Conservation (phyloP, 2,329 filamentous ascomycete genomes). For the Blumeria graminis region DNA sequence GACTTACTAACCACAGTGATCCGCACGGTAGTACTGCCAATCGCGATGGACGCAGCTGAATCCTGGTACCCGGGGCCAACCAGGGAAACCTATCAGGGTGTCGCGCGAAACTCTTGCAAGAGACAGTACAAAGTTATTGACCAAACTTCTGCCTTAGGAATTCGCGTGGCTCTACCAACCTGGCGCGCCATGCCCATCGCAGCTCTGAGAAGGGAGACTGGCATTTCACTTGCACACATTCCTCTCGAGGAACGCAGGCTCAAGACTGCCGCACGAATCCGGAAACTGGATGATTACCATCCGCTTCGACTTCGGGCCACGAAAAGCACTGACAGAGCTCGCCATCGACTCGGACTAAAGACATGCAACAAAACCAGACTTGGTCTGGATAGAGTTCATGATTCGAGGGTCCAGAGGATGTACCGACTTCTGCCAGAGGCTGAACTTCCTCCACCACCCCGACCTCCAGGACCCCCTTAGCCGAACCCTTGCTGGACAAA, state of each 20-base stretch:
- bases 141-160: neutral
- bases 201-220: neutral
- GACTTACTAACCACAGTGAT: neutral
- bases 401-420: too few species aligned
- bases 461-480: too few species aligned
- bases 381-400: too few species aligned
- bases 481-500: too few species aligned
- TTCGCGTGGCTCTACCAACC: neutral
- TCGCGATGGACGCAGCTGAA: neutral
- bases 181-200: neutral
- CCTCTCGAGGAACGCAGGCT: neutral
- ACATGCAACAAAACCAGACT: too few species aligned
- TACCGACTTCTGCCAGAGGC: too few species aligned
- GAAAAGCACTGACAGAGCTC: too few species aligned
- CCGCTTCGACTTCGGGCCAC: too few species aligned
- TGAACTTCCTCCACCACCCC: too few species aligned
- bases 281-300: neutral
- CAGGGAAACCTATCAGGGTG: neutral
- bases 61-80: neutral
- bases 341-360: too few species aligned
- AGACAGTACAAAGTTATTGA: neutral
- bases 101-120: neutral
- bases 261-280: neutral
- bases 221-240: neutral
- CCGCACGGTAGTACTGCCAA: neutral